These are phyloP conservation scores for Pleurotus djamor DNA, from an alignment of 768 basidiomycete species.

Conservation along the genomic window DNA sequence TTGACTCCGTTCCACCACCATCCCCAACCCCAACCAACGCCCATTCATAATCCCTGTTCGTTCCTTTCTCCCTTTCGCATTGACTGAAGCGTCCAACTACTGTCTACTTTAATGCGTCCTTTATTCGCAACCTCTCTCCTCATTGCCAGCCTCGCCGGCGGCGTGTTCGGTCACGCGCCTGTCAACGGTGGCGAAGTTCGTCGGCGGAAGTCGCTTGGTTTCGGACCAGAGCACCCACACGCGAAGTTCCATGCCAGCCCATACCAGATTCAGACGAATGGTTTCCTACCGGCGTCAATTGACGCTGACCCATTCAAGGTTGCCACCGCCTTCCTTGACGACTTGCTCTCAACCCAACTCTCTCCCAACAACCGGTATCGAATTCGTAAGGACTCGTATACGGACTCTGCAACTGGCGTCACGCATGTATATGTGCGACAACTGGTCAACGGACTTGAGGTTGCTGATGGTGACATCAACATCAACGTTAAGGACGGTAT, in stretches of 20 bases:
- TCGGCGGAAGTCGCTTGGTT: conserved; percentile 83
- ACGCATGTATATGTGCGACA: conserved; percentile 90
- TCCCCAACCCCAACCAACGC: not conserved
- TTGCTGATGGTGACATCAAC: conserved; percentile 90
- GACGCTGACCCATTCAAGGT: conserved; percentile 54
- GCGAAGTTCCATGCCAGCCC: conserved; percentile 59
- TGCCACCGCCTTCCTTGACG: conserved; percentile 59
- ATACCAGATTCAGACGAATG: conserved; percentile 41
- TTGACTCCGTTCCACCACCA: conserved; percentile 7
- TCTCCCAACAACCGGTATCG: conserved; percentile 41
- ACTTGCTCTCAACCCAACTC: conserved; percentile 39
- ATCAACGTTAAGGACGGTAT: conserved; percentile 85
- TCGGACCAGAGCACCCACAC: conserved; percentile 79
- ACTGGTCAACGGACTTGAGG: conserved; percentile 81
- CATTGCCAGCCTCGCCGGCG: conserved; percentile 58
- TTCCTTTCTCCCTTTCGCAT: not conserved
- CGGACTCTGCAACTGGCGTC: conserved; percentile 81
- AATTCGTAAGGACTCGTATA: conserved; percentile 84
- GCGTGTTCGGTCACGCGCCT: conserved; percentile 45
- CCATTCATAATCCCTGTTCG: not conserved
- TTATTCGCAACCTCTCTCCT: conserved; percentile 63
- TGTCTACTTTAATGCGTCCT: conserved; percentile 48
- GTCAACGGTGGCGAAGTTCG: conserved; percentile 25
- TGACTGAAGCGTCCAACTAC: conserved; percentile 7
- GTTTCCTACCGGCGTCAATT: conserved; percentile 33